Conservation (phyloP, 2,329 filamentous ascomycete genomes). For the Dactylellina leptospora region DNA sequence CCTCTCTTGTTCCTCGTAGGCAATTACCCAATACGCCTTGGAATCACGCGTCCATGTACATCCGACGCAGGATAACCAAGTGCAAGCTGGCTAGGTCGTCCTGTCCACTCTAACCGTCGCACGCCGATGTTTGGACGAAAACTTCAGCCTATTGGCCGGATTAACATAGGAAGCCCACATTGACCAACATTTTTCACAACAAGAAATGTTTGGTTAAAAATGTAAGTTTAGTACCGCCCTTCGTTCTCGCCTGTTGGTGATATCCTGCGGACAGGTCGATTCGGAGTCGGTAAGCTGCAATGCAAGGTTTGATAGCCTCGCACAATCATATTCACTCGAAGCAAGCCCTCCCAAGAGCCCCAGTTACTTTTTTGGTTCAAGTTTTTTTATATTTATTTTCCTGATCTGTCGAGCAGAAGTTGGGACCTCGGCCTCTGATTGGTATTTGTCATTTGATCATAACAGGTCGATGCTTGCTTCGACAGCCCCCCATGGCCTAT, state of each 20-base stretch:
- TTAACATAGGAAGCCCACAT: constrained; percentile 31
- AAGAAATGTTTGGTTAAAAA: neutral
- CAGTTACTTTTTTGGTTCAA: neutral
- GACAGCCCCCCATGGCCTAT: constrained; percentile 10
- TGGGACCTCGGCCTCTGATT: constrained; percentile 37
- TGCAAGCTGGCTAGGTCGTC: neutral
- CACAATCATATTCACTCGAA: neutral
- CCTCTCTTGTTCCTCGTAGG: constrained; percentile 1
- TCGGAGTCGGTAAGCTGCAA: constrained; percentile 17
- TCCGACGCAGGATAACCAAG: constrained; percentile 39
- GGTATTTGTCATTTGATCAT: constrained; percentile 50
- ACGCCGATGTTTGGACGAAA: constrained; percentile 7
- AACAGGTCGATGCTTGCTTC: constrained; percentile 28
- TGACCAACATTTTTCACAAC: constrained; percentile 36
- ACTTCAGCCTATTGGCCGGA: constrained; percentile 48
- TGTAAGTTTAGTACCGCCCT: constrained; percentile 15
- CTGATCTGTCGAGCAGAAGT: constrained; percentile 40
- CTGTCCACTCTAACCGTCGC: constrained; percentile 1
- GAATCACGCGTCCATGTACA: constrained; percentile 52
- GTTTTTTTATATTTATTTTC: constrained; percentile 21
- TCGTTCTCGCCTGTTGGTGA: constrained; percentile 13
- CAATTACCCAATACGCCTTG: constrained; percentile 45
- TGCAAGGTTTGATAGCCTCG: constrained; percentile 43
- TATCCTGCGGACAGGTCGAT: constrained; percentile 13
- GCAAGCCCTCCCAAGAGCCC: neutral